Evolutionary conservation across 192 early-diverging fungal species (phyloP), one percentile per base, ranked within the genome.

Genomic region (Linnemannia hyalina): DNA sequence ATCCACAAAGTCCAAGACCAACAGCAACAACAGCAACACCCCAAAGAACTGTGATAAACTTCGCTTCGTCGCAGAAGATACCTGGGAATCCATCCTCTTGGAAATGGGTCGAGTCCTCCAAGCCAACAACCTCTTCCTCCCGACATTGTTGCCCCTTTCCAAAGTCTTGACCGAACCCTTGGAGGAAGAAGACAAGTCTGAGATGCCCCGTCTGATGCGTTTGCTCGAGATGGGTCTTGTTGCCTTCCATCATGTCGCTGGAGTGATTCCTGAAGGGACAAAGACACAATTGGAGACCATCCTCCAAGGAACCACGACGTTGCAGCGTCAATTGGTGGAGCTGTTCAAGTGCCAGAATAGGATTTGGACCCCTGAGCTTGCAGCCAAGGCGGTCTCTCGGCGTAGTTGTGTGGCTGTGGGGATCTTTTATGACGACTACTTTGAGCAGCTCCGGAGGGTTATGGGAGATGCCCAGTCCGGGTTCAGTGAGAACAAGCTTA

Each of bases 381-480:
- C 55, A 11, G 38, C 36, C 0, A 65, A 65, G 29, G 73, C 79
- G 23, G 7, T 23, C 2, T 52, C 79, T 2, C 42, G 11, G 3
- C 60, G 41, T 15, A 80, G 79, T 57, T 80, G 79, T 55, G 36
- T 23, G 18, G 73, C 44, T 10, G 73, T 68, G 8, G 63, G 74
- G 35, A 49, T 42, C 3, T 52, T 74, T 23, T 80, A 80, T 35
- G 79, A 80, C 1, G 73, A 69, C 35, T 80, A 80, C 26, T 20
- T 68, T 15, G 60, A 4, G 18, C 79, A 80, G 23, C 44, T 68
- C 13, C 65, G 35, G 35, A 29, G 73, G 11, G 29, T 57, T 36
- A 36, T 36, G 3, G 29, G 18, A 32, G 18, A 32, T 57, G 54
- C 18, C 16, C 5, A 10, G 4, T 73, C 72, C 2, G 18, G 16